Evolutionary conservation across 257 asterid genomes (phyloP), one percentile per base, ranked within the genome.

Genomic region (Forsythia suspensa): DNA sequence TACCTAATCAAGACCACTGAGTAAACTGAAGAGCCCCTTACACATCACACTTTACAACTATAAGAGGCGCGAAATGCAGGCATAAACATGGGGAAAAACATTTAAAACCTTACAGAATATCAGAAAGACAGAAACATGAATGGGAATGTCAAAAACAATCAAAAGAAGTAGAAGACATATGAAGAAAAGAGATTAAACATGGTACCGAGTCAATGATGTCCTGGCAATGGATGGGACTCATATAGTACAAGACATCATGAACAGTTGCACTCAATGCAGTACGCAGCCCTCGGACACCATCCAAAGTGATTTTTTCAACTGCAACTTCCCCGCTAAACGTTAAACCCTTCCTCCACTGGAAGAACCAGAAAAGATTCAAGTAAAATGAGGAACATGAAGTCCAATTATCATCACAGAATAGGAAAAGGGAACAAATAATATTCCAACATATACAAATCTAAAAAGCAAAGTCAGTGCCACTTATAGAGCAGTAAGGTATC

Each of bases 221-320:
- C 89, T 95, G 99, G 84, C 99, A 95, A 87, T 92, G 87, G 77
- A 93, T 92, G 77, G 99, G 99, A 88, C 99, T 95, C 99, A 95
- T 95, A 83, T 95, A 95, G 86, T 93, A 95, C 82, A 95, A 86
- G 82, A 95, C 93, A 83, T 95, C 99, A 85, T 95, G 99, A 85
- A 95, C 99, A 43, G 99, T 93, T 65, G 96, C 99, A 89, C 99
- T 91, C 89, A 95, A 82, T 90, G 87, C 89, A 80, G 89, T 87
- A 43, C 99, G 98, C 79, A 95, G 78, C 79, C 97, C 97, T 76
- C 99, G 89, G 44, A 95, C 98, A 43, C 99, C 98, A 87, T 93
- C 98, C 82, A 95, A 82, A 67, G 99, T 95, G 79, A 88, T 86
- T 79, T 84, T 91, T 40, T 95, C 99, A 74, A 95, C 98, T 80